Evolutionary conservation across 169 alveolate species (phyloP).

Genomic region (Plasmodium blacklocki): DNA sequence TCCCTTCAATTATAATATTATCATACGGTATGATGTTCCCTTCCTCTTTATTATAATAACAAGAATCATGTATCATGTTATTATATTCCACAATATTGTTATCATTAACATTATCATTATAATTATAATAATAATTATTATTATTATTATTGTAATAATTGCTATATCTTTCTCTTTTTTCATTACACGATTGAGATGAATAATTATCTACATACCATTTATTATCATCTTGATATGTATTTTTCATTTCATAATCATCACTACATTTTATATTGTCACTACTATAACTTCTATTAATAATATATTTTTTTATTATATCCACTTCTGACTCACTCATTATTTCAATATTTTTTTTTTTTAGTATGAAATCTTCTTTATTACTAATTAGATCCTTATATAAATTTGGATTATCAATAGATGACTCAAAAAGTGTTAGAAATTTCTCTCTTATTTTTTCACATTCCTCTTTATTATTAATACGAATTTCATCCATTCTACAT

Average conservation of each 20-base stretch:
- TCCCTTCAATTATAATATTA: conserved; percentile 16
- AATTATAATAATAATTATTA: neutral
- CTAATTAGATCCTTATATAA: neutral
- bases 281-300: neutral
- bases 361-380: neutral
- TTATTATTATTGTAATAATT: neutral
- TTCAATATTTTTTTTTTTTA: conserved; percentile 6
- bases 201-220: neutral
- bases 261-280: neutral
- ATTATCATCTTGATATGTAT: neutral
- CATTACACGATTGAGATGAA: too few relatives aligned
- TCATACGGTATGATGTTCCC: neutral
- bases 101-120: neutral
- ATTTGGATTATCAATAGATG: conserved; percentile 3
- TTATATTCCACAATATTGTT: neutral
- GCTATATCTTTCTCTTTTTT: too few relatives aligned
- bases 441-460: neutral
- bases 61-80: neutral
- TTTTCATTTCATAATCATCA: neutral
- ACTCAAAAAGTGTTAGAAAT: neutral
- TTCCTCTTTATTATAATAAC: neutral
- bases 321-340: neutral
- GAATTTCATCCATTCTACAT: neutral
- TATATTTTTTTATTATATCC: neutral
- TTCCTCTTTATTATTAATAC: neutral